These are phyloP conservation scores for Saccharum officinarum DNA, from an alignment of 176 grass and related monocot genomes.

Conservation along the genomic window DNA sequence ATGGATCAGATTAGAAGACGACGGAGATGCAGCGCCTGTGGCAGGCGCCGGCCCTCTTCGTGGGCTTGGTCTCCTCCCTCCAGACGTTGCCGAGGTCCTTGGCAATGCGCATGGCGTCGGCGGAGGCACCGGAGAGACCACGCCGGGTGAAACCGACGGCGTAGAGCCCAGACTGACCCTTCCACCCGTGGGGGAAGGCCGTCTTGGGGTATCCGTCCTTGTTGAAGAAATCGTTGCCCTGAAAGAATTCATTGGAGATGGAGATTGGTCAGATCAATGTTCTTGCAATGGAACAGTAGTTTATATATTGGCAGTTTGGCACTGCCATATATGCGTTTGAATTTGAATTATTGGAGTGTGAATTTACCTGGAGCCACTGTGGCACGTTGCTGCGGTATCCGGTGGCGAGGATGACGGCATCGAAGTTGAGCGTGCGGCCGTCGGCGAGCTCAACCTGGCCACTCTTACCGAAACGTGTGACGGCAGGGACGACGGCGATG, in stretches of 20 bases:
- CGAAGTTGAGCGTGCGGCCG: constrained; percentile 44
- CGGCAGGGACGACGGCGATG: constrained; percentile 64
- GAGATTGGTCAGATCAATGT: not conserved
- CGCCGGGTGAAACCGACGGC: constrained; percentile 84
- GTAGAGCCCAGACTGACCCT: constrained; percentile 69
- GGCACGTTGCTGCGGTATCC: constrained; percentile 87
- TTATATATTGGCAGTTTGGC: no score
- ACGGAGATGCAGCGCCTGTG: constrained; percentile 81
- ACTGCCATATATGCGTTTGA: not conserved
- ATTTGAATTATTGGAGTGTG: not conserved
- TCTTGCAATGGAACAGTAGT: constrained; percentile 7
- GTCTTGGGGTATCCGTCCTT: constrained; percentile 79
- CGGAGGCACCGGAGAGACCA: constrained; percentile 73
- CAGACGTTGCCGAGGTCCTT: constrained; percentile 63
- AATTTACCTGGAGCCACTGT: constrained; percentile 75
- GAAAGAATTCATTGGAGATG: not conserved
- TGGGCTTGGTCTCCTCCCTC: constrained; percentile 79
- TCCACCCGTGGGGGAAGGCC: constrained; percentile 70
- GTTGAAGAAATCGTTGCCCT: constrained; percentile 69
- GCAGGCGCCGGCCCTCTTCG: constrained; percentile 58
- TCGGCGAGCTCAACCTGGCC: constrained; percentile 55
- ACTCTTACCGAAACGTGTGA: constrained; percentile 38
- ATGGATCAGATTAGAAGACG: constrained; percentile 48
- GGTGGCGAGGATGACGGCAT: constrained; percentile 78
- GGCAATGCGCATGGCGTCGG: constrained; percentile 70